These are phyloP conservation scores for Scheffersomyces coipomensis DNA, from an alignment of 805 yeast genomes.

Conservation along the genomic window DNA sequence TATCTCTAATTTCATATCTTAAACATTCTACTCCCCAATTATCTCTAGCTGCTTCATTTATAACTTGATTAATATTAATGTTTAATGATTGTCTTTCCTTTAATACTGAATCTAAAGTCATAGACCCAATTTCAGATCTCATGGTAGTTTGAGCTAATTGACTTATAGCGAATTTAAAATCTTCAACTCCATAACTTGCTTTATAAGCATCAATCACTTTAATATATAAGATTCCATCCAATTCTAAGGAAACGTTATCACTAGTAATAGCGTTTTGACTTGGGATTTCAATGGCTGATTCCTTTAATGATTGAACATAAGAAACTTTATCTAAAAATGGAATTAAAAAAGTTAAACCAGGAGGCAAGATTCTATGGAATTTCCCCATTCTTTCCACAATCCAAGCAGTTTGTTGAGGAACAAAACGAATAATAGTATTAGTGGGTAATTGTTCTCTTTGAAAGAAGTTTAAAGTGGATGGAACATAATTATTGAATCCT, in stretches of 20 bases:
- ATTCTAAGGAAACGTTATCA: slow-evolving; percentile 79
- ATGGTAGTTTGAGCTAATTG: slow-evolving; percentile 89
- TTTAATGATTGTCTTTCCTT: slow-evolving; percentile 74
- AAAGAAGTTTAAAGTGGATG: slow-evolving; percentile 47
- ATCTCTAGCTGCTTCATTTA: slow-evolving; percentile 79
- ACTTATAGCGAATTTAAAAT: slow-evolving; percentile 79
- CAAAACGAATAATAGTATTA: slow-evolving; percentile 72
- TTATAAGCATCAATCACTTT: slow-evolving; percentile 78
- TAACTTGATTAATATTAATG: slow-evolving; percentile 68
- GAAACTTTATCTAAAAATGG: slow-evolving; percentile 76
- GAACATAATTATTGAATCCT: slow-evolving; percentile 1
- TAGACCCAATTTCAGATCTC: slow-evolving; percentile 85
- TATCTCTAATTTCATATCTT: slow-evolving; percentile 84
- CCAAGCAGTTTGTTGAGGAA: slow-evolving; percentile 91
- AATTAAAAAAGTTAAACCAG: slow-evolving; percentile 72
- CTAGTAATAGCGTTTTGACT: slow-evolving; percentile 82
- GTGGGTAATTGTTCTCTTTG: slow-evolving; percentile 67
- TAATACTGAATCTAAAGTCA: slow-evolving; percentile 75
- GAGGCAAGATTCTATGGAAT: slow-evolving; percentile 62
- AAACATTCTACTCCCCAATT: slow-evolving; percentile 82
- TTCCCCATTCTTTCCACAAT: slow-evolving; percentile 90
- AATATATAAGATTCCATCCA: slow-evolving; percentile 81
- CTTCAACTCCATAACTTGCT: slow-evolving; percentile 87
- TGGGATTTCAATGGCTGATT: slow-evolving; percentile 82
- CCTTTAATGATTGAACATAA: slow-evolving; percentile 81